Conservation (phyloP, 83 land plant genomes). For the Picea abies region DNA sequence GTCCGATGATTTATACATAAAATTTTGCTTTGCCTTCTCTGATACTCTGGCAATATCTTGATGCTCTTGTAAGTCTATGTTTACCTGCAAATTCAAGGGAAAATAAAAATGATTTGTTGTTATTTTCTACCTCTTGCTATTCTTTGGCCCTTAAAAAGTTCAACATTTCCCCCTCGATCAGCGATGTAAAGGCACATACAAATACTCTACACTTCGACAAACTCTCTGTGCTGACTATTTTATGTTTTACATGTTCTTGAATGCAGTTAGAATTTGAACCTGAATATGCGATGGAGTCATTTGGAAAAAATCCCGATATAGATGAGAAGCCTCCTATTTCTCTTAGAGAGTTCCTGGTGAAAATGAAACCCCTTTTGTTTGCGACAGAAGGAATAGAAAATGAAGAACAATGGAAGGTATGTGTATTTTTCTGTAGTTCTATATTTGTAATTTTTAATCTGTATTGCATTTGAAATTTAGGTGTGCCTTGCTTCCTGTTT, state of each 20-base stretch:
- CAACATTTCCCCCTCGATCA: too few relatives aligned
- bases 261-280: constrained; percentile 85
- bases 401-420: constrained; percentile 89
- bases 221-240: not conserved
- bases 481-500: too few relatives aligned
- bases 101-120: not conserved
- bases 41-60: not conserved
- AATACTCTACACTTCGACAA: not conserved
- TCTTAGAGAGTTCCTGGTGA: constrained; percentile 62
- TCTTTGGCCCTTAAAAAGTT: not conserved
- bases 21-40: not conserved
- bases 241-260: constrained; percentile 3
- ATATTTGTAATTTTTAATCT: not conserved
- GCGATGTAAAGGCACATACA: not conserved
- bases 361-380: constrained; percentile 69
- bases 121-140: not conserved
- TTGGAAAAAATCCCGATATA: constrained; percentile 84
- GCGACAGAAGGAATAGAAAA: constrained; percentile 53
- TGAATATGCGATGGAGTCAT: constrained; percentile 74
- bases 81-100: not conserved
- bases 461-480: not conserved
- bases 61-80: not conserved
- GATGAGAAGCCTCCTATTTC: constrained; percentile 84
- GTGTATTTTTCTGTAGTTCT: constrained; percentile 1
- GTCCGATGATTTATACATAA: not conserved